These are phyloP conservation scores for Diplodia seriata DNA, from an alignment of 2,329 filamentous ascomycete species.

Conservation along the genomic window DNA sequence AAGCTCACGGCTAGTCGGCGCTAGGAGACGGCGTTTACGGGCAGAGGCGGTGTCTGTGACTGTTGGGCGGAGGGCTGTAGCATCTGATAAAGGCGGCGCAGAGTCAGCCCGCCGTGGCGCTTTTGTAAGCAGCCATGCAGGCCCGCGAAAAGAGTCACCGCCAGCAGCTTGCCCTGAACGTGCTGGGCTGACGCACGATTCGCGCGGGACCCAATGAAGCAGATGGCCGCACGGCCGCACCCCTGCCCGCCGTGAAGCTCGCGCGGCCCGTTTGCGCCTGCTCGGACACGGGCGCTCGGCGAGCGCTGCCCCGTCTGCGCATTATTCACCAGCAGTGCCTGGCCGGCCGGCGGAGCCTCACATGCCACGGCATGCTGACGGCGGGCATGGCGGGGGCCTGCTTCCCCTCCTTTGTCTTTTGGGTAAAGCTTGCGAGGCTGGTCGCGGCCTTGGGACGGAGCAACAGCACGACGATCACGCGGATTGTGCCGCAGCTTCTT, in stretches of 20 bases:
- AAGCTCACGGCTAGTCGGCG: conserved; percentile 18
- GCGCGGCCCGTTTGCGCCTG: conserved; percentile 3
- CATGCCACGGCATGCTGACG: conserved; percentile 3
- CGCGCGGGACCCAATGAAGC: conserved; percentile 9
- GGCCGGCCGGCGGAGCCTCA: neutral
- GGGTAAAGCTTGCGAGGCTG: neutral
- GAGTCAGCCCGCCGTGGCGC: conserved; percentile 20
- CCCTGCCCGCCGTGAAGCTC: neutral
- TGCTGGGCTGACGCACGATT: conserved; percentile 20
- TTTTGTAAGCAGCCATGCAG: conserved; percentile 29
- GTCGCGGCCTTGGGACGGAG: neutral
- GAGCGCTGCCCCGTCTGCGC: neutral
- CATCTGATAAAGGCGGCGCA: conserved; percentile 26
- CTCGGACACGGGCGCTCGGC: conserved; percentile 9
- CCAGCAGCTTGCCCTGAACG: conserved; percentile 18
- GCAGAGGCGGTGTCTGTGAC: neutral
- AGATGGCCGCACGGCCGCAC: conserved; percentile 3
- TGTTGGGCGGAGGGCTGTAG: neutral
- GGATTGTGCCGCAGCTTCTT: neutral
- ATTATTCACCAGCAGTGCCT: neutral
- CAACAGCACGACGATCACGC: neutral
- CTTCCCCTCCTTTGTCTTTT: neutral
- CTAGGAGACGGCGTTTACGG: conserved; percentile 22
- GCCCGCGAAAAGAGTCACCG: conserved; percentile 24
- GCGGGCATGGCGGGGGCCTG: no score